A percentile compares a stretch with the other conserved stretches of the same genome.
These are phyloP conservation scores for Plasmodium blacklocki DNA, from an alignment of 169 alveolate species.

Conservation along the genomic window DNA sequence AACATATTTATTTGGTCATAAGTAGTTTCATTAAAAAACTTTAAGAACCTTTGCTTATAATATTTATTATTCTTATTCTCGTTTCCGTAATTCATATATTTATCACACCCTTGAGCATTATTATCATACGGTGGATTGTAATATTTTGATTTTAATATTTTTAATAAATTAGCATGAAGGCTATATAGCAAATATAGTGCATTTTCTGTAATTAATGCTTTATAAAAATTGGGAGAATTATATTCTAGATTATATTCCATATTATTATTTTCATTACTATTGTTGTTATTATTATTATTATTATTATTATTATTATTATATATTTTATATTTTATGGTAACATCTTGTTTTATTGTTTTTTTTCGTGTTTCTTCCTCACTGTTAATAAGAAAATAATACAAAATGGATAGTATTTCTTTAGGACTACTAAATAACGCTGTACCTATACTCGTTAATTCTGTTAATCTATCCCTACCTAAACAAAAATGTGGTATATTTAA, in stretches of 20 bases:
- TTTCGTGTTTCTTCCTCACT: slow-evolving; percentile 12
- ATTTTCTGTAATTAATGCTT: slow-evolving; percentile 65
- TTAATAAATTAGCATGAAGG: slow-evolving; percentile 56
- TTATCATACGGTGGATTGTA: slow-evolving; percentile 1
- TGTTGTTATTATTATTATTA: background rate
- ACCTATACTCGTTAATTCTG: slow-evolving; percentile 73
- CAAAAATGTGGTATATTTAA: slow-evolving; percentile 75
- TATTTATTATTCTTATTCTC: background rate
- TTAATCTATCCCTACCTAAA: slow-evolving; percentile 74
- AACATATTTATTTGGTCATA: slow-evolving; percentile 61
- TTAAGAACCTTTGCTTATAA: slow-evolving; percentile 12
- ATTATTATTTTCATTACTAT: background rate
- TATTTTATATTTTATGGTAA: background rate
- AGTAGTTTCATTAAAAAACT: slow-evolving; percentile 73
- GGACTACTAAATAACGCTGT: slow-evolving; percentile 73
- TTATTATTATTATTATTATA: background rate
- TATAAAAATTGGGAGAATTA: slow-evolving; percentile 56
- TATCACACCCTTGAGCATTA: background rate
- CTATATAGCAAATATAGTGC: slow-evolving; percentile 63
- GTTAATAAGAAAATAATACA: slow-evolving; percentile 61
- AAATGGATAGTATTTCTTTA: slow-evolving; percentile 47
- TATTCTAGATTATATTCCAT: slow-evolving; percentile 33
- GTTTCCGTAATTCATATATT: background rate
- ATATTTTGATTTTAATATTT: slow-evolving; percentile 37
- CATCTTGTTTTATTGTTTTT: background rate